phyloP scores from a whole-genome alignment of 2,329 filamentous ascomycete species.

The Diatrype stigma region DNA sequence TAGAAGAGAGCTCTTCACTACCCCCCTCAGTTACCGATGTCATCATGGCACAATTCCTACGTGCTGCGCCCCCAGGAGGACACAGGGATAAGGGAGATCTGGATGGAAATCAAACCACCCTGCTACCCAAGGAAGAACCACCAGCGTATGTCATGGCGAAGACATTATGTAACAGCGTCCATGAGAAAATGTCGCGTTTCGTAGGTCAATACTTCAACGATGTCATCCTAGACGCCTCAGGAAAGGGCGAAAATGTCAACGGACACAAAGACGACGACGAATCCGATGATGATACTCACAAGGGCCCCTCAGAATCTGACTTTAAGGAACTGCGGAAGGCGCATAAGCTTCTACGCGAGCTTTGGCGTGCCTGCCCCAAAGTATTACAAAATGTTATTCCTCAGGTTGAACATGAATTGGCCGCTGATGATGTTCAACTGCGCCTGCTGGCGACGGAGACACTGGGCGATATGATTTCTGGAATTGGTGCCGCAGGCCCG shows the following conservation, averaged over 20 bases:
- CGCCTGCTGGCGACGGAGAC: constrained; percentile 89
- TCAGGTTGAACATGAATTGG: constrained; percentile 87
- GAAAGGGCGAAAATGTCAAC: constrained; percentile 50
- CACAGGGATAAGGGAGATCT: constrained; percentile 55
- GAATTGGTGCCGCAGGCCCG: constrained; percentile 86
- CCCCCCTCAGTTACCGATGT: constrained; percentile 82
- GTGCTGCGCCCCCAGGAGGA: constrained; percentile 70
- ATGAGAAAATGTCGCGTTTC: constrained; percentile 92
- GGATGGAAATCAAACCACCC: constrained; percentile 75
- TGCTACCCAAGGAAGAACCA: constrained; percentile 82
- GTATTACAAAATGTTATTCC: constrained; percentile 92
- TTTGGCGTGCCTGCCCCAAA: constrained; percentile 87
- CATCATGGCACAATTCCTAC: constrained; percentile 91
- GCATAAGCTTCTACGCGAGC: constrained; percentile 80
- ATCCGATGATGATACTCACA: constrained; percentile 53
- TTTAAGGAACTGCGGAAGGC: constrained; percentile 85
- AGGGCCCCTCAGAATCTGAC: constrained; percentile 74
- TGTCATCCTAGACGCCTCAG: constrained; percentile 85
- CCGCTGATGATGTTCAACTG: constrained; percentile 82
- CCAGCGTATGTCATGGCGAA: constrained; percentile 96
- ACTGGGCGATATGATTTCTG: constrained; percentile 89
- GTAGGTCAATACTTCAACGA: constrained; percentile 97
- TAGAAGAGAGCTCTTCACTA: constrained; percentile 78
- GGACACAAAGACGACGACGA: constrained; percentile 57
- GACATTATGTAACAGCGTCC: constrained; percentile 81